Percentiles rank a stretch among this genome's conserved stretches.
phyloP scores from a whole-genome alignment of 257 asterid genomes.

The Fraxinus americana region DNA sequence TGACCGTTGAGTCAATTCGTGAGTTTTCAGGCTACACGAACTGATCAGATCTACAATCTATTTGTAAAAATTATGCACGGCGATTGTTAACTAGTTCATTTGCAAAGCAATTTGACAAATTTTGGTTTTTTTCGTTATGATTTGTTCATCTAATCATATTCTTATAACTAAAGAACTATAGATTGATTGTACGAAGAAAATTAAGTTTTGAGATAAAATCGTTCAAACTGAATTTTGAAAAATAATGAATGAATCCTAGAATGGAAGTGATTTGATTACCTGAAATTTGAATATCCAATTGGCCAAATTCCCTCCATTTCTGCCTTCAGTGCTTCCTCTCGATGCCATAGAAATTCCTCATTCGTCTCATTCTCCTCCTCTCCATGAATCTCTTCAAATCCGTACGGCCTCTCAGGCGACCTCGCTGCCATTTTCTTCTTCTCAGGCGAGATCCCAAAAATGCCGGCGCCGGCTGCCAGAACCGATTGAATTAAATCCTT shows the following conservation, averaged over 20 bases:
- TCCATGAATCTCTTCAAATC: constrained; percentile 72
- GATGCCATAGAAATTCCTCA: constrained; percentile 82
- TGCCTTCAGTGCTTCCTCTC: constrained; percentile 43
- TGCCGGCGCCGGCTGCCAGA: constrained; percentile 48
- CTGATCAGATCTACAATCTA: neutral
- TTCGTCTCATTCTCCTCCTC: constrained; percentile 55
- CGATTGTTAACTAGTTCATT: too few species aligned
- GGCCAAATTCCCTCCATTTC: constrained; percentile 91
- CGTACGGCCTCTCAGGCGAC: constrained; percentile 58
- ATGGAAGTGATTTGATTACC: constrained; percentile 40
- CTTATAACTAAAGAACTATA: too few species aligned
- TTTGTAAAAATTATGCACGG: neutral
- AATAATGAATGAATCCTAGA: too few species aligned
- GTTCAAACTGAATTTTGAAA: too few species aligned
- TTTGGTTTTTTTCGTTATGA: too few species aligned
- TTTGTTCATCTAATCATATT: too few species aligned
- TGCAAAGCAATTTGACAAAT: too few species aligned
- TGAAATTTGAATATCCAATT: constrained; percentile 73
- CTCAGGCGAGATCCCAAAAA: constrained; percentile 57
- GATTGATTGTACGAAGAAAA: too few species aligned
- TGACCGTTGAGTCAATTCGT: too few species aligned
- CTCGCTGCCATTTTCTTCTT: constrained; percentile 47
- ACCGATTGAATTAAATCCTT: constrained; percentile 51
- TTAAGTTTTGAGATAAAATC: too few species aligned
- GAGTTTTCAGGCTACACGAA: neutral